Evolutionary conservation across 495 filamentous ascomycete genomes (phyloP).

Genomic region (Terfezia boudieri): DNA sequence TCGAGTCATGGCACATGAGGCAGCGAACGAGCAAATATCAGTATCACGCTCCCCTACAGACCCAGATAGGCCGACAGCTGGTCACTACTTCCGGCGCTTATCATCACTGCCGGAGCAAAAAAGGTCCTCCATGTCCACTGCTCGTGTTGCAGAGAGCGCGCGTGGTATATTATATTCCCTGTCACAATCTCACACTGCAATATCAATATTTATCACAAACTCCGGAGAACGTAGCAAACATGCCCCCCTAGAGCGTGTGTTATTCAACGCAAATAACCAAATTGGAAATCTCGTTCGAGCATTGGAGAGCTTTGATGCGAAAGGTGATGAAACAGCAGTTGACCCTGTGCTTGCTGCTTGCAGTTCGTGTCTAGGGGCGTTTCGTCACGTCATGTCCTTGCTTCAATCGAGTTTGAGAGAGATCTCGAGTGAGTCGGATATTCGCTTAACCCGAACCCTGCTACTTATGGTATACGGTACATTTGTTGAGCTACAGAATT

Average conservation of each 20-base stretch:
- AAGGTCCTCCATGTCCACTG: slow-evolving; percentile 32
- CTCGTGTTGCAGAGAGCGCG: slow-evolving; percentile 53
- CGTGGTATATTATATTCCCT: slow-evolving; percentile 77
- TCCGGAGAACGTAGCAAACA: slow-evolving; percentile 9
- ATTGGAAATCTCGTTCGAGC: slow-evolving; percentile 14
- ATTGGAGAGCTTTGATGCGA: slow-evolving; percentile 15
- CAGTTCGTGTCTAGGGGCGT: slow-evolving; percentile 50
- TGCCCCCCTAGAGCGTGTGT: slow-evolving; percentile 11
- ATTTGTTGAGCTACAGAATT: slow-evolving; percentile 41
- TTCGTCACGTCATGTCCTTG: slow-evolving; percentile 49
- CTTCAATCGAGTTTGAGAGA: slow-evolving; percentile 45
- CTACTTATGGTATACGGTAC: slow-evolving; percentile 64
- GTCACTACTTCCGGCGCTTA: slow-evolving; percentile 46
- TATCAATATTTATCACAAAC: slow-evolving; percentile 15
- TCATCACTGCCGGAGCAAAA: slow-evolving; percentile 70
- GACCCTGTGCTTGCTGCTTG: slow-evolving; percentile 43
- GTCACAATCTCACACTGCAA: slow-evolving; percentile 15
- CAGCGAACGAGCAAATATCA: slow-evolving; percentile 3
- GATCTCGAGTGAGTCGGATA: slow-evolving; percentile 51
- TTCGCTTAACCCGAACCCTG: slow-evolving; percentile 56
- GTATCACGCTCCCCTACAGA: slow-evolving; percentile 12
- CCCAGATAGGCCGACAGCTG: slow-evolving; percentile 24
- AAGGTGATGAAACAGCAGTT: slow-evolving; percentile 13
- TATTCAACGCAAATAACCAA: slow-evolving; percentile 16
- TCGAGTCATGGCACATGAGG: slow-evolving; percentile 4